Base-by-base conservation (phyloP, 2,329 filamentous ascomycete genomes). In the Aureobasidium musti region DNA sequence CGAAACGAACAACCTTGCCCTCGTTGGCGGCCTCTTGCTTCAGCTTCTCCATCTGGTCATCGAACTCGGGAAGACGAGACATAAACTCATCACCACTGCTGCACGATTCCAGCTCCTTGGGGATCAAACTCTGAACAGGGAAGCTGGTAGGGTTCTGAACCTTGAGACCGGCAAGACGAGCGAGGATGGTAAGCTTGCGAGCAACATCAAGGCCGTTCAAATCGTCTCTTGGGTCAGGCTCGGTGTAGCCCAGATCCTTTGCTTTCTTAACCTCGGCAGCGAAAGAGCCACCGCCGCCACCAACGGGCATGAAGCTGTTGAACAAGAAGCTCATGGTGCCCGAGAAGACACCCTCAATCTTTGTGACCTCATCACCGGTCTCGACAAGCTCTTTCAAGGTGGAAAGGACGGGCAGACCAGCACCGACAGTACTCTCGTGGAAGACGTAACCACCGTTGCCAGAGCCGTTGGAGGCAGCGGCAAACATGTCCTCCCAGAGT, bases 281-380 rank as follows among this genome's bases (percentile, higher is more conserved):
- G 89, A 96, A 99, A 74, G 89, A 88, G 63, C 91, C 91, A 39
- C 90, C 91, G 26, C 83, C 81, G 5, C 89, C 90, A 59, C 87
- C 86, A 2, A 89, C 88, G 0, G 95, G 95, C 57, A 93, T 92
- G 78, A 98, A 99, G 26, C 88, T 93, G 83, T 98, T 98, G 87
- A 99, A 98, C 47, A 99, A 84, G 84, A 97, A 99, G 45, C 91
- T 96, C 87, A 99, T 94, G 65, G 95, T 99, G 70, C 95, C 95
- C 69, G 91, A 96, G 81, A 99, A 98, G 61, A 99, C 93, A 71
- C 95, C 95, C 80, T 98, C 94, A 72, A 99, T 96, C 80, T 89
- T 93, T 65, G 86, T 92, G 5, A 99, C 89, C 76, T 91, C 84
- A 76, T 99, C 95, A 49, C 95, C 95, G 1, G 95, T 99, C 69